These are phyloP conservation scores for Eragrostis tef DNA, from an alignment of 202 grass and related monocot species.

Conservation along the genomic window DNA sequence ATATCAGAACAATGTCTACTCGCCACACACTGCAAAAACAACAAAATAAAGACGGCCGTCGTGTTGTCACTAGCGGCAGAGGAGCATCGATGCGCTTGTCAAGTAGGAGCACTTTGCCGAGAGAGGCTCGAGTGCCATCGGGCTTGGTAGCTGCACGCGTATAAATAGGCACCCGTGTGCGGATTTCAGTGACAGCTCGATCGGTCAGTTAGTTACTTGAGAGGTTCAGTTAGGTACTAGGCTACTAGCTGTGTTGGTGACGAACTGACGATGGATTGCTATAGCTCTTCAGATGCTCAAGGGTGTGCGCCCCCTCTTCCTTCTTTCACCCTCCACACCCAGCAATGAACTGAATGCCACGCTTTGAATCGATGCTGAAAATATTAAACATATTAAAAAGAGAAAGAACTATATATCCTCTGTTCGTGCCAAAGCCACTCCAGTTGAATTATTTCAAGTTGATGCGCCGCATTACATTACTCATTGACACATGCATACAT, in stretches of 20 bases:
- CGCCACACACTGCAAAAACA: background rate
- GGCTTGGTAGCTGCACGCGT: background rate
- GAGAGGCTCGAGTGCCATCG: background rate
- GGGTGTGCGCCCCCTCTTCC: constrained; percentile 9
- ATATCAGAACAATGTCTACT: background rate
- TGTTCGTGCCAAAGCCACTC: no score
- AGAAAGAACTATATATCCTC: background rate
- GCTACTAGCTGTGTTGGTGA: background rate
- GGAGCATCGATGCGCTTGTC: background rate
- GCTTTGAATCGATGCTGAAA: background rate
- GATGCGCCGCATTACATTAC: no score
- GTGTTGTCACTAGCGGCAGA: background rate
- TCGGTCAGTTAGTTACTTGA: background rate
- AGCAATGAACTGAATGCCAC: background rate
- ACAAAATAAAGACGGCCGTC: background rate
- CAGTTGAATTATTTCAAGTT: no score
- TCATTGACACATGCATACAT: no score
- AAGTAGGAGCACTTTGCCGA: background rate
- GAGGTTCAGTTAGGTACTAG: background rate
- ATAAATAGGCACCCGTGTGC: constrained; percentile 42
- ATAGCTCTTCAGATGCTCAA: constrained; percentile 35
- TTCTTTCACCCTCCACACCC: background rate
- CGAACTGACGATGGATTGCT: constrained; percentile 39
- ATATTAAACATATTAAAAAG: no score
- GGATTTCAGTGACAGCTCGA: background rate